phyloP scores from a whole-genome alignment of 148 eudicot genomes.

The Rhododendron simsii region DNA sequence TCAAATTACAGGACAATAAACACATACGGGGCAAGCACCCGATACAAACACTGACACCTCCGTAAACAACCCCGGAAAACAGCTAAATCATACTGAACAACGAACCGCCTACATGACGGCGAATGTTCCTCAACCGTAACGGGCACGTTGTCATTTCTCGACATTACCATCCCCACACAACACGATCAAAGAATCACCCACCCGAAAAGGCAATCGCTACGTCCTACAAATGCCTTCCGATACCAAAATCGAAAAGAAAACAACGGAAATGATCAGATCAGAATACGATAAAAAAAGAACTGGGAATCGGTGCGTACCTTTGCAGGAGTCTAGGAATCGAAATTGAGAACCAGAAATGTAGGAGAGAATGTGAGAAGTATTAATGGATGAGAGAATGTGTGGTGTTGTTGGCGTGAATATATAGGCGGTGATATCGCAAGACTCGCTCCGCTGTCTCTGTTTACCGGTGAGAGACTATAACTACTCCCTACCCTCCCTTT shows the following conservation, averaged over 20 bases:
- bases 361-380: neutral
- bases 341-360: neutral
- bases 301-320: neutral
- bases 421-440: neutral
- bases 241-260: neutral
- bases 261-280: neutral
- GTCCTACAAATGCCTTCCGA: neutral
- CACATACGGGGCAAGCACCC: too few species aligned
- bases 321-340: neutral
- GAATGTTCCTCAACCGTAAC: neutral
- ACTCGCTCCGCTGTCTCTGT: constrained; percentile 3
- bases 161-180: too few species aligned
- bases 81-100: neutral
- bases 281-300: neutral
- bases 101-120: neutral
- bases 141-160: neutral
- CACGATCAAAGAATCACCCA: neutral
- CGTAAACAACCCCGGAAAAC: too few species aligned
- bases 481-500: neutral
- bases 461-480: neutral
- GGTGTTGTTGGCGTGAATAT: neutral
- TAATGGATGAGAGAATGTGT: neutral
- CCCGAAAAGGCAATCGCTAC: too few species aligned
- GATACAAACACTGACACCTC: neutral
- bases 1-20: too few species aligned